A percentile compares a stretch with the other conserved stretches of the same genome.
Conservation (phyloP, 2,329 filamentous ascomycete species). For the Fusarium burgessii region DNA sequence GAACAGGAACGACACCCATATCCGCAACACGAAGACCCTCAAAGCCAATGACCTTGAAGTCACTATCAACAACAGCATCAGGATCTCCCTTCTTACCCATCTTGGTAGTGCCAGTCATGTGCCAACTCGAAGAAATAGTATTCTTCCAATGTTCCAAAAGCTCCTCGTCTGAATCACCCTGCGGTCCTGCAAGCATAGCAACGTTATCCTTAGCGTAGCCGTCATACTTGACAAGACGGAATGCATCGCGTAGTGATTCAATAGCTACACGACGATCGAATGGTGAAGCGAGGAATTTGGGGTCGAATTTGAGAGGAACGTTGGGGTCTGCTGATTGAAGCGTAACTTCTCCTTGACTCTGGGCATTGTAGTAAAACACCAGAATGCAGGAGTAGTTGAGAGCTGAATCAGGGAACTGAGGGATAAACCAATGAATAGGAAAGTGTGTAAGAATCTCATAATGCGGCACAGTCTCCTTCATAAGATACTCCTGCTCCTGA, state of each 20-base stretch:
- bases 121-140: constrained; percentile 62
- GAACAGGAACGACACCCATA: constrained; percentile 44
- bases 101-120: constrained; percentile 67
- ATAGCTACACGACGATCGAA: constrained; percentile 66
- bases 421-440: constrained; percentile 57
- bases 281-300: constrained; percentile 63
- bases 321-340: constrained; percentile 65
- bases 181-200: constrained; percentile 56
- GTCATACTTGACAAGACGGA: constrained; percentile 56
- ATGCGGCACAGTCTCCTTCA: constrained; percentile 64
- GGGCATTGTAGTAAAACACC: constrained; percentile 65
- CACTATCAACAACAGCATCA: constrained; percentile 61
- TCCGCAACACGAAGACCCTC: constrained; percentile 39
- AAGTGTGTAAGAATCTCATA: constrained; percentile 66
- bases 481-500: constrained; percentile 58
- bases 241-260: constrained; percentile 59
- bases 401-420: constrained; percentile 50
- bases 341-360: constrained; percentile 63
- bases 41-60: constrained; percentile 37
- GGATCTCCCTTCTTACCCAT: constrained; percentile 63
- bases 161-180: constrained; percentile 65
- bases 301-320: constrained; percentile 64
- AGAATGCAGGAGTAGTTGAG: constrained; percentile 59
- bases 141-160: constrained; percentile 60
- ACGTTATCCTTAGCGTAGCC: constrained; percentile 59